These are phyloP conservation scores for Fusarium guadeloupense DNA, from an alignment of 2,329 filamentous ascomycete species.

Conservation along the genomic window DNA sequence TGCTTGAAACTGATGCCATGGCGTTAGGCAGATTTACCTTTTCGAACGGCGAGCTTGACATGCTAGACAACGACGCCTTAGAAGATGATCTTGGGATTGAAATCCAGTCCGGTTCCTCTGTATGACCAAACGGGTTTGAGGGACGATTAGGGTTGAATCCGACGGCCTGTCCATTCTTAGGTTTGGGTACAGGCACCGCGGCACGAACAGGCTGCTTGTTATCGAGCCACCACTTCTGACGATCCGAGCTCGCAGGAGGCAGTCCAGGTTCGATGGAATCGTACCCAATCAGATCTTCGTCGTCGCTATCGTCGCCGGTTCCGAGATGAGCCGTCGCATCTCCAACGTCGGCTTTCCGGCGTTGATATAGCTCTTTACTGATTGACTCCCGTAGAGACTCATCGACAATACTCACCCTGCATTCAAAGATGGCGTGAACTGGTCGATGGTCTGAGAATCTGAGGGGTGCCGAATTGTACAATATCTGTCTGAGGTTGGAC, in stretches of 20 bases:
- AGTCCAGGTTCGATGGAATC: slow-evolving; percentile 83
- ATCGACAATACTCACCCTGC: slow-evolving; percentile 82
- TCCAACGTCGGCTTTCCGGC: slow-evolving; percentile 72
- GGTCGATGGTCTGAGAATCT: slow-evolving; percentile 96
- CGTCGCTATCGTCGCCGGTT: slow-evolving; percentile 67
- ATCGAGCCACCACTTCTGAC: slow-evolving; percentile 76
- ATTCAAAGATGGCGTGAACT: slow-evolving; percentile 89
- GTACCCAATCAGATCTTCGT: slow-evolving; percentile 84
- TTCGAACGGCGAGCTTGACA: slow-evolving; percentile 69
- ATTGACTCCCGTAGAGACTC: slow-evolving; percentile 77
- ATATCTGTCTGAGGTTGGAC: slow-evolving; percentile 79
- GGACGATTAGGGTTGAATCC: slow-evolving; percentile 77
- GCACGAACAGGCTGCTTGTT: slow-evolving; percentile 80
- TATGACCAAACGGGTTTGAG: slow-evolving; percentile 82
- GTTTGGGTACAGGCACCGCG: slow-evolving; percentile 69
- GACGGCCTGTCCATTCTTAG: slow-evolving; percentile 60
- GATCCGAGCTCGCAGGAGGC: slow-evolving; percentile 72
- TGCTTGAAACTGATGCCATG: slow-evolving; percentile 56
- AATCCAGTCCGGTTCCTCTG: slow-evolving; percentile 87
- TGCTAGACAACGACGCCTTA: slow-evolving; percentile 63
- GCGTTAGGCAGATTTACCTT: slow-evolving; percentile 62
- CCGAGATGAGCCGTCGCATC: slow-evolving; percentile 66
- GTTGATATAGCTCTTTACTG: slow-evolving; percentile 77
- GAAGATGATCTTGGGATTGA: slow-evolving; percentile 65
- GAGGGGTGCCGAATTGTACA: slow-evolving; percentile 84